These are phyloP conservation scores for Nidularia pulvinata DNA, from an alignment of 768 basidiomycete genomes.

Conservation along the genomic window DNA sequence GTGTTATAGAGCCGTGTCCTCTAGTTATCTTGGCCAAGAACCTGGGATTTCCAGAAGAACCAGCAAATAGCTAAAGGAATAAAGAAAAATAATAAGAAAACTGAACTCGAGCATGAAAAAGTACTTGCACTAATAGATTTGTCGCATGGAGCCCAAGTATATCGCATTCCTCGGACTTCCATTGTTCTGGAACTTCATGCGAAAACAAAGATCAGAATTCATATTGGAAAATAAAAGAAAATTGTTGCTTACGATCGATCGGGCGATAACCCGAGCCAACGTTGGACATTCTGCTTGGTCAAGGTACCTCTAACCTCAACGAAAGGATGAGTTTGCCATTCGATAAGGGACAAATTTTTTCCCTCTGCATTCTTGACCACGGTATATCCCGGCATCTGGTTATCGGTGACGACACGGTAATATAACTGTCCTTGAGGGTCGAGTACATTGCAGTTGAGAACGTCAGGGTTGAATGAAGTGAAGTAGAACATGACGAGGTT, in stretches of 20 bases:
- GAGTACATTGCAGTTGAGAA: slow-evolving; percentile 55
- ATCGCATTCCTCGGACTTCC: slow-evolving; percentile 46
- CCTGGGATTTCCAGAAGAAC: slow-evolving; percentile 25
- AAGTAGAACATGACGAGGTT: slow-evolving; percentile 42
- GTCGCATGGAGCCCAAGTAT: slow-evolving; percentile 56
- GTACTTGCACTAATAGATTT: slow-evolving; percentile 50
- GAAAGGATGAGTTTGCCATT: slow-evolving; percentile 50
- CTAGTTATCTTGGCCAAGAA: slow-evolving; percentile 53
- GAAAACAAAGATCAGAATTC: neutral
- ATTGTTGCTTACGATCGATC: slow-evolving; percentile 35
- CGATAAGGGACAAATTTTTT: slow-evolving; percentile 50
- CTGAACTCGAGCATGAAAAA: neutral
- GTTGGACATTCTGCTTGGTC: slow-evolving; percentile 43
- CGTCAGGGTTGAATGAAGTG: slow-evolving; percentile 44
- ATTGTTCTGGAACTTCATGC: slow-evolving; percentile 43
- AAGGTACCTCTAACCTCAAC: slow-evolving; percentile 56
- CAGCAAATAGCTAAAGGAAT: slow-evolving; percentile 43
- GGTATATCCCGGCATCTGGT: slow-evolving; percentile 49
- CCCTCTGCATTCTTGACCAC: slow-evolving; percentile 48
- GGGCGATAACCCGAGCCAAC: slow-evolving; percentile 53
- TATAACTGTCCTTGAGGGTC: slow-evolving; percentile 46
- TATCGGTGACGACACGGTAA: slow-evolving; percentile 51
- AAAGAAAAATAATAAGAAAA: neutral
- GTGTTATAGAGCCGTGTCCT: slow-evolving; percentile 36
- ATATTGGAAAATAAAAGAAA: neutral